phyloP scores from a whole-genome alignment of 2,329 filamentous ascomycete genomes.

The Alternaria panax region DNA sequence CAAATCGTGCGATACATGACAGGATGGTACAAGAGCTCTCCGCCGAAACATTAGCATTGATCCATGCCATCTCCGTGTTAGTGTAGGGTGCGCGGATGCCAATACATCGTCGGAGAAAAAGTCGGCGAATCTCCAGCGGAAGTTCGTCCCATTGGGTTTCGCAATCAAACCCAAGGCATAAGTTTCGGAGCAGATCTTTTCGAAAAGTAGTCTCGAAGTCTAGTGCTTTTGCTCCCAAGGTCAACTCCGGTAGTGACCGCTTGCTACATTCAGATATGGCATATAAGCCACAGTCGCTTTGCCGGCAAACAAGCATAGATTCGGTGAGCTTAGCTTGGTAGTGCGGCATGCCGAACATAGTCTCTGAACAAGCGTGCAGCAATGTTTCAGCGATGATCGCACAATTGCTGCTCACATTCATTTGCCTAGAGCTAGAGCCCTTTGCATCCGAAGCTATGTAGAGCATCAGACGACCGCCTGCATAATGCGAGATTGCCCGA shows the following conservation, averaged over 20 bases:
- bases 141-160: conserved; percentile 62
- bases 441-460: conserved; percentile 45
- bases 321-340: conserved; percentile 44
- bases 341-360: conserved; percentile 45
- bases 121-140: conserved; percentile 55
- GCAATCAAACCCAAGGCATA: conserved; percentile 59
- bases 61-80: conserved; percentile 54
- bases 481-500: conserved; percentile 46
- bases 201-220: conserved; percentile 42
- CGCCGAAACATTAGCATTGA: conserved; percentile 53
- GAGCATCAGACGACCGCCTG: conserved; percentile 38
- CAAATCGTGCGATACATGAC: conserved; percentile 57
- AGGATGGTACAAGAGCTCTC: conserved; percentile 49
- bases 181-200: conserved; percentile 56
- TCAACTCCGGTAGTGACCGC: conserved; percentile 42
- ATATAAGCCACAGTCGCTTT: conserved; percentile 26
- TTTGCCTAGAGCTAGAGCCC: conserved; percentile 25
- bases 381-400: conserved; percentile 45
- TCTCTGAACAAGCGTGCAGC: conserved; percentile 44
- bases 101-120: conserved; percentile 57
- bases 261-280: conserved; percentile 44
- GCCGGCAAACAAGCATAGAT: conserved; percentile 40
- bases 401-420: conserved; percentile 47
- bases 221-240: conserved; percentile 21
- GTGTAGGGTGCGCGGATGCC: conserved; percentile 54